Percentiles rank a stretch among this genome's conserved stretches.
Conservation (phyloP, 441 rosid genomes). For the Erodium chrysanthum region DNA sequence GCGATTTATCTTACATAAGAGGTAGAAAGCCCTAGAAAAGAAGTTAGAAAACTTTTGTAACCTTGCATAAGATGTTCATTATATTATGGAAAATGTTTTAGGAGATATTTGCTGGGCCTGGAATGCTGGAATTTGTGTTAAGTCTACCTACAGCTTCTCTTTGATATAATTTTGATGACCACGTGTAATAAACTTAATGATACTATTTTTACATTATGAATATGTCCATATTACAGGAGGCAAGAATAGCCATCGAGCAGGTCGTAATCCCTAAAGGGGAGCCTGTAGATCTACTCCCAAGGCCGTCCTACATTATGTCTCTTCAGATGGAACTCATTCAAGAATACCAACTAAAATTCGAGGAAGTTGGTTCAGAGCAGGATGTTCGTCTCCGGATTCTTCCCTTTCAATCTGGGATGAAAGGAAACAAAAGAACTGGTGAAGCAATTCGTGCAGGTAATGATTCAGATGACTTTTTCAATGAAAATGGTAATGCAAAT, state of each 20-base stretch:
- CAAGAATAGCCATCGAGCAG: slow-evolving; percentile 62
- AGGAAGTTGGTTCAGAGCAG: slow-evolving; percentile 43
- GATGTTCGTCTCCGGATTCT: slow-evolving; percentile 41
- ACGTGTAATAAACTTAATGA: not conserved
- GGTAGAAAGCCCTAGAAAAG: not conserved
- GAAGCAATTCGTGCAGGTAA: slow-evolving; percentile 25
- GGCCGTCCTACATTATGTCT: slow-evolving; percentile 44
- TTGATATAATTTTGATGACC: not conserved
- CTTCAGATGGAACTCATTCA: slow-evolving; percentile 50
- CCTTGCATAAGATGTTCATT: not conserved
- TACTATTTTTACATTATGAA: not conserved
- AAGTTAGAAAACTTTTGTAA: not conserved
- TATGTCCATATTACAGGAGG: slow-evolving; percentile 45
- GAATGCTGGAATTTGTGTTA: no score
- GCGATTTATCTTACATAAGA: no score
- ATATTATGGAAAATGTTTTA: not conserved
- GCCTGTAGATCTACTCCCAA: slow-evolving; percentile 53
- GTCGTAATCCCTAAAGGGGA: slow-evolving; percentile 61
- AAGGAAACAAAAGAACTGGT: slow-evolving; percentile 18
- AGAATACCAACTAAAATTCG: slow-evolving; percentile 50
- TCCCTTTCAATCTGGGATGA: slow-evolving; percentile 31
- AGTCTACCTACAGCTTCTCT: not conserved
- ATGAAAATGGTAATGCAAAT: slow-evolving; percentile 25
- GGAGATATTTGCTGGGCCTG: not conserved
- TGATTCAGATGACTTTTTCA: slow-evolving; percentile 28